Conservation (phyloP, 73 alveolate genomes). For the Paramecium bursaria region DNA sequence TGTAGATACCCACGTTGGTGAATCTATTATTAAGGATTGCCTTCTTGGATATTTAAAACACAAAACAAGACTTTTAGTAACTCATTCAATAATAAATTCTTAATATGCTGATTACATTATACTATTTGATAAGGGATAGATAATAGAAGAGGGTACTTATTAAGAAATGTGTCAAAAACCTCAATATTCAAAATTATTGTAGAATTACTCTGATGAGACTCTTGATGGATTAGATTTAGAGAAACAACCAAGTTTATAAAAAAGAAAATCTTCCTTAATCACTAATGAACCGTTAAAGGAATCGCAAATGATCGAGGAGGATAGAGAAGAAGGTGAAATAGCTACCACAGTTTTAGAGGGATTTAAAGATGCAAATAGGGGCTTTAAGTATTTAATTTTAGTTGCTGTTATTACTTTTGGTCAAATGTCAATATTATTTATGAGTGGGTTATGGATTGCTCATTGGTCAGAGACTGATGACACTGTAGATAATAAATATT, state of each 20-base stretch:
- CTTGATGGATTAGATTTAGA: neutral
- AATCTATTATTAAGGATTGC: constrained; percentile 83
- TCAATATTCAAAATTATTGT: neutral
- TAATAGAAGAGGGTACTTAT: constrained; percentile 70
- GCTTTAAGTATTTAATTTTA: neutral
- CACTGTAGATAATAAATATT: neutral
- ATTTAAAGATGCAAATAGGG: neutral
- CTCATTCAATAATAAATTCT: constrained; percentile 90
- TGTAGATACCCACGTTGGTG: constrained; percentile 92
- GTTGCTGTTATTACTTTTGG: neutral
- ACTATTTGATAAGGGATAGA: constrained; percentile 83
- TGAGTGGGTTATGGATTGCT: neutral
- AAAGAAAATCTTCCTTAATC: neutral
- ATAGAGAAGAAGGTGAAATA: constrained; percentile 29
- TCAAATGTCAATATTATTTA: neutral
- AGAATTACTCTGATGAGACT: neutral
- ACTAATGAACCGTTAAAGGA: neutral
- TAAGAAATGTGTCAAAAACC: constrained; percentile 1
- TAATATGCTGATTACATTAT: constrained; percentile 83
- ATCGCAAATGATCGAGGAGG: constrained; percentile 8
- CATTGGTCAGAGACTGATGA: neutral
- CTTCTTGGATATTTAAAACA: constrained; percentile 77
- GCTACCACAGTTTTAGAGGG: neutral
- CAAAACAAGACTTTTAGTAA: constrained; percentile 90
- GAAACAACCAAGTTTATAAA: neutral